Base-by-base conservation (phyloP, 805 yeast genomes). In the Yamadazyma philogaea region DNA sequence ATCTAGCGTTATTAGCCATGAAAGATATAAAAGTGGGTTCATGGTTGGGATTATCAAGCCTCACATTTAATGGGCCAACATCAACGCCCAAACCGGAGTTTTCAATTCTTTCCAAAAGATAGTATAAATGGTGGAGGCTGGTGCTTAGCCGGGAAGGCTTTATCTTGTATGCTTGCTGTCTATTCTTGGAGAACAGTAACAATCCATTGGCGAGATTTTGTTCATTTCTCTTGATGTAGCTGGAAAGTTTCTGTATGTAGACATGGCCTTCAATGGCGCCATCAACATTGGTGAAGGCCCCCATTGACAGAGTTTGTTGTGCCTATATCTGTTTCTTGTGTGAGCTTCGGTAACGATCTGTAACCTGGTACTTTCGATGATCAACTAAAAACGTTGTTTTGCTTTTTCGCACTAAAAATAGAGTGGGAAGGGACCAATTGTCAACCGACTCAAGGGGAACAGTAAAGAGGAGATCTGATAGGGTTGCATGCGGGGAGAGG, bases 121-220 rank as follows among this genome's bases (percentile, higher is more conserved):
- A 81, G 54, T 78, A 82, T 21, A 81, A 63, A 55, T 82, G 87
- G 56, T 81, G 87, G 20, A 80, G 63, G 14, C 85, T 79, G 40
- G 82, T 63, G 11, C 77, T 73, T 17, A 82, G 63, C 44, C 85
- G 60, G 11, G 77, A 74, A 0, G 84, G 82, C 51, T 78, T 80
- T 30, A 59, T 55, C 40, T 59, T 63, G 21, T 59, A 30, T 16
- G 44, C 32, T 21, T 55, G 40, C 7, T 1, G 12, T 34, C 54
- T 48, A 30, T 49, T 56, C 49, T 75, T 77, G 50, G 76, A 72
- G 53, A 76, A 78, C 15, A 79, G 77, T 26, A 77, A 61, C 22
- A 78, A 62, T 1, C 83, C 82, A 50, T 79, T 78, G 14, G 83
- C 82, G 20, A 79, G 63, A 26, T 77, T 81, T 37, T 76, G 72